phyloP scores from a whole-genome alignment of 129 eudicot genomes.

The Artemisia tridentata region DNA sequence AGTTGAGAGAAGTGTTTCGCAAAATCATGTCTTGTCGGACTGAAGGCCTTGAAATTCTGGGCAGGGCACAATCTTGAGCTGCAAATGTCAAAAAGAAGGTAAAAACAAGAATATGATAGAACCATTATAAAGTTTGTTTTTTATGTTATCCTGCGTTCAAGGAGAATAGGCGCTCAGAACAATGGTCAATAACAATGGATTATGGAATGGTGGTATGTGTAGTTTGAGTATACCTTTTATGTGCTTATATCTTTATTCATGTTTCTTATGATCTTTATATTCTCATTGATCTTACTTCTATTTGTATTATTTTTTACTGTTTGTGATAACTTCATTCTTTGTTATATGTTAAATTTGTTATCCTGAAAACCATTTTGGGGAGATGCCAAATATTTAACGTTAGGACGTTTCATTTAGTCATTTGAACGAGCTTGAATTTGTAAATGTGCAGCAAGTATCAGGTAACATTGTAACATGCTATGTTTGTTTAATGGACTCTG shows the following conservation, averaged over 20 bases:
- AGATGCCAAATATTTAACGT: not conserved
- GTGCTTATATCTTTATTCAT: constrained; percentile 36
- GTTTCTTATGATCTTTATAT: constrained; percentile 26
- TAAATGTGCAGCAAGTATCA: constrained; percentile 3
- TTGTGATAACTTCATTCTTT: constrained; percentile 20
- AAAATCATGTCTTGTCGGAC: constrained; percentile 69
- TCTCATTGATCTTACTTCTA: constrained; percentile 7
- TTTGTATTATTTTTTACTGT: constrained; percentile 19
- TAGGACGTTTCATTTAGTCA: not conserved
- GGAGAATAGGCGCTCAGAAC: constrained; percentile 20
- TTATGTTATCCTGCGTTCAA: constrained; percentile 15
- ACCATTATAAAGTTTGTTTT: constrained; percentile 18
- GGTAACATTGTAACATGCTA: constrained; percentile 20
- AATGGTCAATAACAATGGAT: constrained; percentile 25
- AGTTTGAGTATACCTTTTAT: constrained; percentile 26
- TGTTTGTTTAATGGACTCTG: constrained; percentile 19
- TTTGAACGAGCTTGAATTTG: not conserved
- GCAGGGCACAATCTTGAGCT: constrained; percentile 36
- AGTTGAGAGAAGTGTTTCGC: constrained; percentile 61
- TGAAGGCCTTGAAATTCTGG: constrained; percentile 64
- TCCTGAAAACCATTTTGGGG: not conserved
- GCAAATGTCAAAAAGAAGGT: constrained; percentile 16
- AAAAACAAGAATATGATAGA: not conserved
- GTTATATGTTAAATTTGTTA: constrained; percentile 14
- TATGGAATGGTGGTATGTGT: constrained; percentile 16